Evolutionary conservation across 2,329 filamentous ascomycete genomes (phyloP).

Genomic region (Colletotrichum coccodes): DNA sequence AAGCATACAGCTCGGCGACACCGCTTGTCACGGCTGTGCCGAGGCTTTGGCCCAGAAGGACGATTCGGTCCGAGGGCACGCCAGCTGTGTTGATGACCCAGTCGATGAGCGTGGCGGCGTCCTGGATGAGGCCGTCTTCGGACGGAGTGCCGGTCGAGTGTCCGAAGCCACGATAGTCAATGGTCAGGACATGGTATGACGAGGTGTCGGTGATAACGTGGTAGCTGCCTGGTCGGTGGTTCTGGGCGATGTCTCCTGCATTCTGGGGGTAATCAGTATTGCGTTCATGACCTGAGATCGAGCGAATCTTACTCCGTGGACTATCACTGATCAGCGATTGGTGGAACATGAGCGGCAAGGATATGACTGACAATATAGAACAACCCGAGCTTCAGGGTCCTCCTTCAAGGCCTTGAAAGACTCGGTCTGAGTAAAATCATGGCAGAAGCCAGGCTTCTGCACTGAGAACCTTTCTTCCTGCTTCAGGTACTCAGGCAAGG

Average conservation of each 20-base stretch:
- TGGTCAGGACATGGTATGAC: conserved; percentile 82
- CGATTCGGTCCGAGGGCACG: conserved; percentile 77
- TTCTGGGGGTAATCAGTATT: conserved; percentile 62
- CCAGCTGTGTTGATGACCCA: conserved; percentile 74
- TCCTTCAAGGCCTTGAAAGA: conserved; percentile 71
- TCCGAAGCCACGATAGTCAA: conserved; percentile 93
- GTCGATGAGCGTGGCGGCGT: conserved; percentile 78
- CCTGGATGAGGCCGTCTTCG: conserved; percentile 83
- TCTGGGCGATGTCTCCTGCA: conserved; percentile 85
- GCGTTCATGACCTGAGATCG: conserved; percentile 33
- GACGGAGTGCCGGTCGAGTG: conserved; percentile 82
- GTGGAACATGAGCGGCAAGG: background rate
- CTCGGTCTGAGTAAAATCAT: conserved; percentile 65
- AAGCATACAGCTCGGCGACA: conserved; percentile 76
- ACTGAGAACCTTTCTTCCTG: conserved; percentile 72
- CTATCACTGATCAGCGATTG: conserved; percentile 44
- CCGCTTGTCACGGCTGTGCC: conserved; percentile 86
- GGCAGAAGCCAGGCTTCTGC: conserved; percentile 58
- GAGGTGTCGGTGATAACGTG: conserved; percentile 80
- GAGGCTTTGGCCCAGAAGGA: conserved; percentile 86
- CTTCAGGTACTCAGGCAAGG: conserved; percentile 78
- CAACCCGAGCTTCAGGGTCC: conserved; percentile 70
- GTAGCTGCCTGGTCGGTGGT: conserved; percentile 79
- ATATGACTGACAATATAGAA: conserved; percentile 68
- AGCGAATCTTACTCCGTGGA: conserved; percentile 67